Base-by-base conservation (phyloP, 1,139 yeast genomes). In the Hyphopichia khmerensis region DNA sequence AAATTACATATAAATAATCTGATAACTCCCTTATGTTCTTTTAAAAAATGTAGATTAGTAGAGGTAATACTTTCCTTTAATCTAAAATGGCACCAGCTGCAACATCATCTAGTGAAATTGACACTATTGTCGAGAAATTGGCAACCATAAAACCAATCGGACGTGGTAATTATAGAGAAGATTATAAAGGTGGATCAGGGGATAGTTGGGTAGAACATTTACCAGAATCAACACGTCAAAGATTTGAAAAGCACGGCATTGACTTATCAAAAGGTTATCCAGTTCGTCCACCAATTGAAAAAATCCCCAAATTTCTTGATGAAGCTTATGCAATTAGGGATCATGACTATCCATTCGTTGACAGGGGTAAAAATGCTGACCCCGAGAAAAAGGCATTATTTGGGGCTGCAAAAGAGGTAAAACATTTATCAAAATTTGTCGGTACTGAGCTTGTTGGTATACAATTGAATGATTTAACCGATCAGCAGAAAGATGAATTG, bases 61-160 rank as follows among this genome's bases (percentile, higher is more conserved):
- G n/a, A n/a, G n/a, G n/a, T n/a, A n/a, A n/a, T n/a, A n/a, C n/a
- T n/a, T n/a, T n/a, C n/a, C n/a, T n/a, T n/a, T n/a, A n/a, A n/a
- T n/a, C n/a, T n/a, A 39, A 27, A 16, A 39, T 39, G 41, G 41
- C 41, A 23, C 41, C 41, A 33, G 33, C 38, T 10, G 33, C 39
- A 17, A 21, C 36, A 17, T 5, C 8, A n/a, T 5, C 9, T 13
- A 97, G 90, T 65, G 71, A 83, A 46, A 95, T 79, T 63, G 98
- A 95, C 65, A 99, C 93, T 65, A 82, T 93, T 50, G 96, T 90
- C 52, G 90, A 87, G 79, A 98, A 93, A 72, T 87, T 93, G 53
- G 70, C 76, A 43, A 53, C 72, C 43, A 65, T 75, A 55, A 39
- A 39, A 29, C 41, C 41, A 29, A 14, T 39, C 14, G 38, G 55